Conservation (phyloP, 1,284 basidiomycete species). For the Sanghuangporus weigelae region DNA sequence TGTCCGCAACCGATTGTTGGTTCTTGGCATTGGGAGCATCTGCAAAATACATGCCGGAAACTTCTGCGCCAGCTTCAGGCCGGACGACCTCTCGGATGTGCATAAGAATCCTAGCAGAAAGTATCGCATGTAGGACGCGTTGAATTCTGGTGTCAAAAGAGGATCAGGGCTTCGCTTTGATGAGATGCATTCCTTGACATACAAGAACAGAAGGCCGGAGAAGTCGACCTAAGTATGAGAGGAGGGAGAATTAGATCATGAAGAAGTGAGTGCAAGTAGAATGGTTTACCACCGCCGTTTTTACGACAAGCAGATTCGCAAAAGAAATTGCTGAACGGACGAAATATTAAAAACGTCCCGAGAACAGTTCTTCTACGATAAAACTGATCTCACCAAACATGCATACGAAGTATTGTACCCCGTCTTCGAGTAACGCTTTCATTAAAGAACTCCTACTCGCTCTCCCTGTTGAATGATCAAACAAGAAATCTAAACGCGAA, state of each 20-base stretch:
- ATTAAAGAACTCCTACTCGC: not conserved
- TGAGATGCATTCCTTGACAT: not conserved
- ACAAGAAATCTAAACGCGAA: too few species aligned
- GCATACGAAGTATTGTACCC: conserved; percentile 6
- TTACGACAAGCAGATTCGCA: conserved; percentile 7
- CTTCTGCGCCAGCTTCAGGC: not conserved
- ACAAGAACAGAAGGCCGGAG: conserved; percentile 1
- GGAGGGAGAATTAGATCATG: not conserved
- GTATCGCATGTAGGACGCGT: conserved; percentile 4
- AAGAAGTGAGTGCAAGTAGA: not conserved
- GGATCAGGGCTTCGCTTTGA: not conserved
- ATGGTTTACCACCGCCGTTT: not conserved
- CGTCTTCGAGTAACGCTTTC: conserved; percentile 6
- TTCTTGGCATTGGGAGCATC: not conserved
- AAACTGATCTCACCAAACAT: not conserved
- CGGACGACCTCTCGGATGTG: conserved; percentile 3
- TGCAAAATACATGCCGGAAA: conserved; percentile 1
- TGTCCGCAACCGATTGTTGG: not conserved
- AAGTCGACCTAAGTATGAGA: not conserved
- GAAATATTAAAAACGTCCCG: not conserved
- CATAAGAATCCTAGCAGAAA: conserved; percentile 8
- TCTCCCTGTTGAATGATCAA: not conserved
- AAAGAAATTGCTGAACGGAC: not conserved
- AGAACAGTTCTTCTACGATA: not conserved
- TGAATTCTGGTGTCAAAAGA: not conserved